Percentiles rank a stretch among this genome's conserved stretches.
Evolutionary conservation across 2,329 filamentous ascomycete species (phyloP).

Genomic region (Diaporthe nobilis): DNA sequence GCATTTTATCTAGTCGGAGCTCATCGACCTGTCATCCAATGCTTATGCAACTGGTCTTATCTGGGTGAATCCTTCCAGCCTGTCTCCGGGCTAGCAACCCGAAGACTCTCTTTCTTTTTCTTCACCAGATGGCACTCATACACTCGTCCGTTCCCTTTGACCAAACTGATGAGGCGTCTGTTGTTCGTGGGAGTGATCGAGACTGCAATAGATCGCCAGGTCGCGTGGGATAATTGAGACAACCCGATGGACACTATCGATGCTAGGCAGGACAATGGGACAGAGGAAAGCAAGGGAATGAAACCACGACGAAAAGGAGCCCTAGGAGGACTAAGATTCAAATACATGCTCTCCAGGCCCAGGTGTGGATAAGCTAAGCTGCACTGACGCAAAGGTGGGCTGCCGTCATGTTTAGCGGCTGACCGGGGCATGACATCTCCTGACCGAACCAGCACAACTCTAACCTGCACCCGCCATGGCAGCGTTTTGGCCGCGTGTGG

Average conservation of each 20-base stretch:
- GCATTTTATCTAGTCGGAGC: neutral
- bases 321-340: neutral
- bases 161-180: neutral
- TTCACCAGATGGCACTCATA: neutral
- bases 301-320: too few species aligned
- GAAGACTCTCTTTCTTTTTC: neutral
- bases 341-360: neutral
- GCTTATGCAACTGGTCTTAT: neutral
- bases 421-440: neutral
- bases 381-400: neutral
- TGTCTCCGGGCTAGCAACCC: neutral
- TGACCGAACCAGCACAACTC: slow-evolving; percentile 4
- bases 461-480: neutral
- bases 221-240: too few species aligned
- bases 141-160: too few species aligned
- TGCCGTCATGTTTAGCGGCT: neutral
- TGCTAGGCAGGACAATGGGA: neutral
- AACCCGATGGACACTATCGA: neutral
- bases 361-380: neutral
- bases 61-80: neutral
- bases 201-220: neutral
- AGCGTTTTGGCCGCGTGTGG: too few species aligned
- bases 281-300: too few species aligned
- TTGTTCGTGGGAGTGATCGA: neutral
- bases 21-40: neutral